Evolutionary conservation across 495 filamentous ascomycete genomes (phyloP).

Genomic region (Trichocladium uniseriatum): DNA sequence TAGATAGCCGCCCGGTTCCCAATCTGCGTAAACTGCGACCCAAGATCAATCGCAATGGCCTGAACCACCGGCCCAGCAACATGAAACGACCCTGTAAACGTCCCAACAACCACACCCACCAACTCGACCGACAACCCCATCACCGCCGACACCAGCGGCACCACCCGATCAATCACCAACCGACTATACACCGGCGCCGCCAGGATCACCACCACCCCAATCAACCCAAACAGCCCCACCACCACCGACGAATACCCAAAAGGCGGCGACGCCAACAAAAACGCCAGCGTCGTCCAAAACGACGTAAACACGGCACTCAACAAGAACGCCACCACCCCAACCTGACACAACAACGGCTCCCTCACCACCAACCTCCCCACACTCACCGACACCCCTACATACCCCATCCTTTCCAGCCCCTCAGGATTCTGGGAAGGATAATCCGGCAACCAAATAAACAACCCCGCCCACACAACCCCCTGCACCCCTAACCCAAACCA

Average conservation of each 20-base stretch:
- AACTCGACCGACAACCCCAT: constrained; percentile 50
- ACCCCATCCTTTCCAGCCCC: constrained; percentile 41
- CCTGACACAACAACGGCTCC: constrained; percentile 62
- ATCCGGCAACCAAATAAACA: constrained; percentile 60
- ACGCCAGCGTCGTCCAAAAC: constrained; percentile 78
- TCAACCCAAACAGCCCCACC: constrained; percentile 72
- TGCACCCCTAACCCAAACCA: constrained; percentile 72
- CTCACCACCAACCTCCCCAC: constrained; percentile 52
- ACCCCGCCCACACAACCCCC: constrained; percentile 42
- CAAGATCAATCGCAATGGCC: constrained; percentile 63
- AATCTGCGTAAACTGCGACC: constrained; percentile 64
- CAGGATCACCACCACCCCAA: constrained; percentile 60
- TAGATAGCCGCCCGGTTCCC: constrained; percentile 68
- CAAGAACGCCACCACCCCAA: constrained; percentile 31
- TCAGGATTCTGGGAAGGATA: constrained; percentile 64
- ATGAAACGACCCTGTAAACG: constrained; percentile 53
- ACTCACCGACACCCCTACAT: constrained; percentile 54
- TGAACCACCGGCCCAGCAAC: constrained; percentile 70
- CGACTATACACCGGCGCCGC: constrained; percentile 59
- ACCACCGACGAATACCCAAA: constrained; percentile 57
- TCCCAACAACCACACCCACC: constrained; percentile 57
- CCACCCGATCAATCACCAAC: constrained; percentile 59
- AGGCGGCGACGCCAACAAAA: constrained; percentile 58
- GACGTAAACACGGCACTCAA: constrained; percentile 34
- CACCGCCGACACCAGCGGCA: constrained; percentile 57